phyloP scores from a whole-genome alignment of 257 asterid genomes.

The Thymus mandschuricus region DNA sequence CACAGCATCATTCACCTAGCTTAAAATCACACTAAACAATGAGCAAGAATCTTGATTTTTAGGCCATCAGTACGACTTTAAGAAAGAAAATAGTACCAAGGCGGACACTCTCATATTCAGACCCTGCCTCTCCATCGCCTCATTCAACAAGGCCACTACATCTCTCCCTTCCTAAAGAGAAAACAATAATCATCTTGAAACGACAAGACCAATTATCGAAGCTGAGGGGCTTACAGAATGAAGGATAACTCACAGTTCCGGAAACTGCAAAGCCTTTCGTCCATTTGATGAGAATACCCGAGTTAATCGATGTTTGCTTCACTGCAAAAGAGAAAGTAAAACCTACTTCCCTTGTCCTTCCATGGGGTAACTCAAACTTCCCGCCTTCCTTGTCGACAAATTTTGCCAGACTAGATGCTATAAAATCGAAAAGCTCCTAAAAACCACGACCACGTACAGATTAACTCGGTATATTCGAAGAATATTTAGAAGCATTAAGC shows the following conservation, averaged over 20 bases:
- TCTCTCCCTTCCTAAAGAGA: conserved; percentile 67
- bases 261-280: conserved; percentile 79
- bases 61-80: background rate
- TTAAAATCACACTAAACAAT: conserved; percentile 21
- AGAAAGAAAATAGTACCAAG: conserved; percentile 43
- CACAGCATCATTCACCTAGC: conserved; percentile 86
- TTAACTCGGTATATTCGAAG: background rate
- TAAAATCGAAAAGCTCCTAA: conserved; percentile 80
- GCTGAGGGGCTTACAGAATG: background rate
- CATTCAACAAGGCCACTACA: conserved; percentile 74
- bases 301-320: conserved; percentile 70
- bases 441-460: background rate
- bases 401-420: conserved; percentile 69
- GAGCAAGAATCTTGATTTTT: conserved; percentile 1
- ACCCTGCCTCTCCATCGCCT: conserved; percentile 74
- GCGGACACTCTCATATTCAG: conserved; percentile 73
- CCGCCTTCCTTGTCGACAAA: conserved; percentile 62
- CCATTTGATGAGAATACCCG: conserved; percentile 81
- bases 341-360: conserved; percentile 68
- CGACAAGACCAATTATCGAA: background rate
- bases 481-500: background rate
- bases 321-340: conserved; percentile 87
- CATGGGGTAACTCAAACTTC: conserved; percentile 47
- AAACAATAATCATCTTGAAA: background rate
- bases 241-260: conserved; percentile 63